Conservation (phyloP, 2,329 filamentous ascomycete genomes). For the Cytospora leucostoma region DNA sequence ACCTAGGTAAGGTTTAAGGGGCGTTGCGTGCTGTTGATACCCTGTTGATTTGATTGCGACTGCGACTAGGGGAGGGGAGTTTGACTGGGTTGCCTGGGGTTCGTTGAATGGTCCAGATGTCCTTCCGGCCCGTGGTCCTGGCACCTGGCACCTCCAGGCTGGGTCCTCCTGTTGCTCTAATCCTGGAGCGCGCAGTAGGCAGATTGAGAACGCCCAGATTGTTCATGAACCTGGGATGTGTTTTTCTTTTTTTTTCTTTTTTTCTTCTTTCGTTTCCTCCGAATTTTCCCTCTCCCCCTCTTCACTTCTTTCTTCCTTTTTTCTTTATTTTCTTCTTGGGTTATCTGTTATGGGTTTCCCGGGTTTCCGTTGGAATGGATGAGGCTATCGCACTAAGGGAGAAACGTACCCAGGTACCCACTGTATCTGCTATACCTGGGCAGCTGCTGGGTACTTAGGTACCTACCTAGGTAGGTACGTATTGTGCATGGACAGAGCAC, state of each 20-base stretch:
- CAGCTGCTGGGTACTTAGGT: too few species aligned
- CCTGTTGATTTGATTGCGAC: constrained; percentile 21
- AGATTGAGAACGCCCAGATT: background rate
- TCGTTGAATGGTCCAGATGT: background rate
- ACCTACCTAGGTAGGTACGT: background rate
- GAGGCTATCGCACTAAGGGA: too few species aligned
- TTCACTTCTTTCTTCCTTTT: too few species aligned
- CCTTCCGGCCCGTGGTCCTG: constrained; percentile 9
- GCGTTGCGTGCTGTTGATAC: constrained; percentile 5
- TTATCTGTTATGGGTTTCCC: too few species aligned
- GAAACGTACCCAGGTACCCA: too few species aligned
- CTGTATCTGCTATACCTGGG: too few species aligned
- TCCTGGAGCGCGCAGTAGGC: background rate
- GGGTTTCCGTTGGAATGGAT: too few species aligned
- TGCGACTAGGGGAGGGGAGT: background rate
- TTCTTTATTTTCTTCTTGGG: too few species aligned
- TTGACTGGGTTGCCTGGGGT: background rate
- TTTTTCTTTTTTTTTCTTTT: background rate
- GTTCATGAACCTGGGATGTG: background rate
- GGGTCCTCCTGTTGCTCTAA: background rate
- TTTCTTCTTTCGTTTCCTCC: background rate
- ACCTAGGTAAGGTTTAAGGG: constrained; percentile 12
- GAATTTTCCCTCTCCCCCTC: background rate
- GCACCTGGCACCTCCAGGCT: background rate
- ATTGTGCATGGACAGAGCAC: background rate